These are phyloP conservation scores for Arthrobotrys entomopaga DNA, from an alignment of 2,329 filamentous ascomycete genomes.

Conservation along the genomic window DNA sequence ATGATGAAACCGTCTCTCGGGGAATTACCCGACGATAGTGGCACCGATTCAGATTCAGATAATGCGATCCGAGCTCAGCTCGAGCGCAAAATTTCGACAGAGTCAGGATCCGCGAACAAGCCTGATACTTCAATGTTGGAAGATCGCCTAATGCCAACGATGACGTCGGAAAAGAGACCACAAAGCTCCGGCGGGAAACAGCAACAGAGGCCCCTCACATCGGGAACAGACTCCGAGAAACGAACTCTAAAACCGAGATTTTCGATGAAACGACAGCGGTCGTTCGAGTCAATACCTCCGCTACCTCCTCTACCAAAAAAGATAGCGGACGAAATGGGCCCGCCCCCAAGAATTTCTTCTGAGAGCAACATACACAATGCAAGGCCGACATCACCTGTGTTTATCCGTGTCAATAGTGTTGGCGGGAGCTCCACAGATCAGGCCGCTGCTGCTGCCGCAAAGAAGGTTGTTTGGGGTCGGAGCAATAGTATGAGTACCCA, in stretches of 20 bases:
- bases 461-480: constrained; percentile 53
- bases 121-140: constrained; percentile 30
- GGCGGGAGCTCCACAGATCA: constrained; percentile 41
- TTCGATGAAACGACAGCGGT: constrained; percentile 62
- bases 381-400: constrained; percentile 38
- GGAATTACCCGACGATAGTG: constrained; percentile 63
- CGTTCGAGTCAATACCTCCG: constrained; percentile 68
- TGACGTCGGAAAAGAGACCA: constrained; percentile 53
- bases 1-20: constrained; percentile 67
- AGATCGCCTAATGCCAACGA: constrained; percentile 43
- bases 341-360: constrained; percentile 26
- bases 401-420: constrained; percentile 38
- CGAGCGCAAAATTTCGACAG: constrained; percentile 74
- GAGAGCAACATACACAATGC: constrained; percentile 21
- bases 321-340: constrained; percentile 13
- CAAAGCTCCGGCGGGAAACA: constrained; percentile 38
- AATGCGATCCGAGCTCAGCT: constrained; percentile 78
- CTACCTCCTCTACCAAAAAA: constrained; percentile 61
- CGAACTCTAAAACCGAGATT: constrained; percentile 46
- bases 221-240: constrained; percentile 63
- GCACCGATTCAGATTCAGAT: constrained; percentile 66
- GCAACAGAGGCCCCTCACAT: constrained; percentile 60
- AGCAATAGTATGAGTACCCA: constrained; percentile 58
- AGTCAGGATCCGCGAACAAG: constrained; percentile 64
- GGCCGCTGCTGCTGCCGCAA: neutral